Evolutionary conservation across 768 basidiomycete genomes (phyloP).

Genomic region (Pulveroboletus sp.): DNA sequence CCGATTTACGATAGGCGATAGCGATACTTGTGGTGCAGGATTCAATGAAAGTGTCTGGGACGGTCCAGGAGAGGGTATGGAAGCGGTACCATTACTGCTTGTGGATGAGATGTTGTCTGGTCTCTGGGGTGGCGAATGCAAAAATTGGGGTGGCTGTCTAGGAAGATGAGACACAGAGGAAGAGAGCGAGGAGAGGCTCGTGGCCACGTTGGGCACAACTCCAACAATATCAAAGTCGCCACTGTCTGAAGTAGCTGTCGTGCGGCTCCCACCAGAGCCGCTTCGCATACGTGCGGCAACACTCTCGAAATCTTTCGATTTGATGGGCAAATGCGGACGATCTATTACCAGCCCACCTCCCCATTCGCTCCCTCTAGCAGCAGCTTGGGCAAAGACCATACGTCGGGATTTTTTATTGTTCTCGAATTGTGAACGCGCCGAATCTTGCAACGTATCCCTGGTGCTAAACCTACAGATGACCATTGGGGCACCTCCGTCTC

Average conservation of each 20-base stretch:
- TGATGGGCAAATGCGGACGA: conserved; percentile 45
- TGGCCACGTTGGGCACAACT: conserved; percentile 37
- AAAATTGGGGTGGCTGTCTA: conserved; percentile 32
- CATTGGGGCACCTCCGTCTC: conserved; percentile 1
- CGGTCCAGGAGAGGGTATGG: conserved; percentile 35
- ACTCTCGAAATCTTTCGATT: conserved; percentile 39
- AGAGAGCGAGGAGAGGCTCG: conserved; percentile 55
- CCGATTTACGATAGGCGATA: conserved; percentile 77
- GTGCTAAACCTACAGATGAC: conserved; percentile 57
- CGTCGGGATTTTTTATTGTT: conserved; percentile 74
- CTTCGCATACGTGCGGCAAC: conserved; percentile 63
- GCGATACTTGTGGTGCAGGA: conserved; percentile 40
- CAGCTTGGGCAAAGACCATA: conserved; percentile 70
- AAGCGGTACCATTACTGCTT: conserved; percentile 38
- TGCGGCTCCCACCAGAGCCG: conserved; percentile 78
- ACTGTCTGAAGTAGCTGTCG: conserved; percentile 72
- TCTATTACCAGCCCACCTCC: conserved; percentile 40
- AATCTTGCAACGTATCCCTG: conserved; percentile 74
- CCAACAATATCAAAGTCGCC: conserved; percentile 55
- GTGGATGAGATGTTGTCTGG: conserved; percentile 28
- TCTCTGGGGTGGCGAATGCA: conserved; percentile 44
- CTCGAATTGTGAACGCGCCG: conserved; percentile 76
- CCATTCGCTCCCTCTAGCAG: conserved; percentile 64
- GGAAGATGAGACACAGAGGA: conserved; percentile 62
- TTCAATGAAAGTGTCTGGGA: conserved; percentile 36